A percentile compares a stretch with the other conserved stretches of the same genome.
Evolutionary conservation across 1,284 basidiomycete genomes (phyloP).

Genomic region (Heterobasidion parviporum): DNA sequence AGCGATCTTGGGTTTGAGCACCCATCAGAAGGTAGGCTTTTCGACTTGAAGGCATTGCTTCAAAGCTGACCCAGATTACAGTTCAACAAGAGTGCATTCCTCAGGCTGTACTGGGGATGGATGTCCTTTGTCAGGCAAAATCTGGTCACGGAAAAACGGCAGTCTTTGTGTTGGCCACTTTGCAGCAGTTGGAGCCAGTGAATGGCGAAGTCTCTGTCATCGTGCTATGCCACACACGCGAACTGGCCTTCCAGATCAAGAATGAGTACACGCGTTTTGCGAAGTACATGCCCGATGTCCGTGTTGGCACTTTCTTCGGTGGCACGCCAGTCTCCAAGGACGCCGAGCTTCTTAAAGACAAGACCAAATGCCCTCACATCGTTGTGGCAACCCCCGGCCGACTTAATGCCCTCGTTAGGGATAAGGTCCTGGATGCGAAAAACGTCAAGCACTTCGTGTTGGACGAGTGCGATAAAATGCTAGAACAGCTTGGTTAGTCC

Average conservation of each 20-base stretch:
- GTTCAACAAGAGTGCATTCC: constrained; percentile 99
- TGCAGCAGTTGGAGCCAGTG: constrained; percentile 98
- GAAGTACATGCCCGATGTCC: constrained; percentile 99
- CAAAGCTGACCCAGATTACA: constrained; percentile 23
- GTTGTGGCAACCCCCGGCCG: constrained; percentile 97
- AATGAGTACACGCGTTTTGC: constrained; percentile 99
- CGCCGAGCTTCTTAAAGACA: constrained; percentile 91
- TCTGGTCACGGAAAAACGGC: constrained; percentile 99
- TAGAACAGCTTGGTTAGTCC: constrained; percentile 99
- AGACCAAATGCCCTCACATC: constrained; percentile 97
- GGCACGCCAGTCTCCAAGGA: constrained; percentile 95
- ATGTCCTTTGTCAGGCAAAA: constrained; percentile 99
- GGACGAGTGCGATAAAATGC: constrained; percentile 99
- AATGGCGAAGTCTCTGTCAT: constrained; percentile 97
- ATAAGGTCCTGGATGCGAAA: constrained; percentile 88
- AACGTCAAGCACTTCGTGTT: constrained; percentile 99
- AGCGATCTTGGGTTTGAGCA: constrained; percentile 99
- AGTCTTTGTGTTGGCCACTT: constrained; percentile 95
- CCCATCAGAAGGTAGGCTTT: constrained; percentile 86
- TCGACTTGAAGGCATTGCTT: constrained; percentile 1
- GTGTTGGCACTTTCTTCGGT: constrained; percentile 96
- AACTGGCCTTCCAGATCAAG: constrained; percentile 99
- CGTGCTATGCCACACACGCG: constrained; percentile 98
- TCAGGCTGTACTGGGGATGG: constrained; percentile 99
- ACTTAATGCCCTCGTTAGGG: constrained; percentile 85